These are phyloP conservation scores for Aspergillus carlsbadensis DNA, from an alignment of 495 filamentous ascomycete species.

Conservation along the genomic window DNA sequence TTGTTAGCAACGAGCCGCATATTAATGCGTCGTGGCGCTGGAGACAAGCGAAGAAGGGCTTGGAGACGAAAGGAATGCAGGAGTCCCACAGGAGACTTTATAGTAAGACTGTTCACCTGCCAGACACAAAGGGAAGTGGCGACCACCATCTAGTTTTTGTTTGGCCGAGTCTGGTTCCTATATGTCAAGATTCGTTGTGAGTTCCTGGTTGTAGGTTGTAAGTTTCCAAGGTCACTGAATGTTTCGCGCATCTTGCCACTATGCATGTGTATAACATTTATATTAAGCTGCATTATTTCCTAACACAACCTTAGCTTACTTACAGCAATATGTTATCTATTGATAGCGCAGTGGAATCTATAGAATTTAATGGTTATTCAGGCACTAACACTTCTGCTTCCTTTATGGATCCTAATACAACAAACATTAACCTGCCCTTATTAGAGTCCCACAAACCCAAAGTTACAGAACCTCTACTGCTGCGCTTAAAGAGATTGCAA, in stretches of 20 bases:
- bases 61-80: no score
- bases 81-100: no score
- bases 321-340: neutral
- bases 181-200: no score
- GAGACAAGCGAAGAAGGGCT: slow-evolving; percentile 1
- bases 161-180: no score
- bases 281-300: slow-evolving; percentile 4
- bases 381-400: neutral
- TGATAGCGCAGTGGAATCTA: neutral
- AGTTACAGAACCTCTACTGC: neutral
- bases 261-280: slow-evolving; percentile 23
- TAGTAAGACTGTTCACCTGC: no score
- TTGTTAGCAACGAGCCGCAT: slow-evolving; percentile 8
- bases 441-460: neutral
- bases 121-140: no score
- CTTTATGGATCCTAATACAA: neutral
- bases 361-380: neutral
- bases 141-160: no score
- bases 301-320: neutral
- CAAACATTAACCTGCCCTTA: neutral
- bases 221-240: slow-evolving; percentile 27
- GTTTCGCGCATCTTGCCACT: slow-evolving; percentile 25
- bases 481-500: neutral
- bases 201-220: no score
- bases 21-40: slow-evolving; percentile 7